Percentiles rank a stretch among this genome's conserved stretches.
Evolutionary conservation across 2,329 filamentous ascomycete species (phyloP).

Genomic region (Claviceps digitariae): DNA sequence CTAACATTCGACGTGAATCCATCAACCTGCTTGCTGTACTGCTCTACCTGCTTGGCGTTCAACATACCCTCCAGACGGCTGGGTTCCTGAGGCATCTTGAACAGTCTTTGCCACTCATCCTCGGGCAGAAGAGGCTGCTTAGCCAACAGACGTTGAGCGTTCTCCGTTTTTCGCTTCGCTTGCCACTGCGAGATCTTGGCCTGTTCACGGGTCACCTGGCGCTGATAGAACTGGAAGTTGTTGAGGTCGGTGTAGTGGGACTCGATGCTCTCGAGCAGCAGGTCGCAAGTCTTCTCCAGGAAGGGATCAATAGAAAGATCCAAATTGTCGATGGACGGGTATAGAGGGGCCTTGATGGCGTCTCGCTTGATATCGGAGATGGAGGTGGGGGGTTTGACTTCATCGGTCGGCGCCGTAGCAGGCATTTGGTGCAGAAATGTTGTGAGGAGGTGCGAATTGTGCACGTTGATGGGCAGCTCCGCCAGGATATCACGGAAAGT

Average conservation of each 20-base stretch:
- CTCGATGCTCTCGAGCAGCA: slow-evolving; percentile 93
- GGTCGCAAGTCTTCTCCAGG: slow-evolving; percentile 95
- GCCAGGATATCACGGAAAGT: slow-evolving; percentile 87
- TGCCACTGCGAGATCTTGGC: slow-evolving; percentile 95
- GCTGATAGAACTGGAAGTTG: slow-evolving; percentile 96
- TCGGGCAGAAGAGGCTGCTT: slow-evolving; percentile 86
- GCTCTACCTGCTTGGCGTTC: slow-evolving; percentile 91
- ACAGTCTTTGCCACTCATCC: slow-evolving; percentile 95
- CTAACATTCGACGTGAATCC: slow-evolving; percentile 85
- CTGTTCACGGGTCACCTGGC: slow-evolving; percentile 86
- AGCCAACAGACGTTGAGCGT: slow-evolving; percentile 66
- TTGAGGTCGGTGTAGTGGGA: slow-evolving; percentile 97
- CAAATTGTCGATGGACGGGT: slow-evolving; percentile 79
- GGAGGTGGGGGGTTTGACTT: slow-evolving; percentile 64
- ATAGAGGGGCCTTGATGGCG: slow-evolving; percentile 50
- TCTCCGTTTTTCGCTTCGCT: slow-evolving; percentile 91
- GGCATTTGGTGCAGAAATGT: slow-evolving; percentile 91
- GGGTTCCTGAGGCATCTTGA: slow-evolving; percentile 94
- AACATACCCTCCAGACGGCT: slow-evolving; percentile 87
- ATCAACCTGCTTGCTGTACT: slow-evolving; percentile 95
- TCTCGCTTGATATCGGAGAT: slow-evolving; percentile 64
- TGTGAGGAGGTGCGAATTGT: slow-evolving; percentile 96
- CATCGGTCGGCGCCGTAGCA: slow-evolving; percentile 42
- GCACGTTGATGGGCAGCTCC: slow-evolving; percentile 77
- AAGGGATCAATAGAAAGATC: slow-evolving; percentile 93